Evolutionary conservation across 768 basidiomycete genomes (phyloP), one percentile per base, ranked within the genome.

Genomic region (Infundibulicybe gibba): DNA sequence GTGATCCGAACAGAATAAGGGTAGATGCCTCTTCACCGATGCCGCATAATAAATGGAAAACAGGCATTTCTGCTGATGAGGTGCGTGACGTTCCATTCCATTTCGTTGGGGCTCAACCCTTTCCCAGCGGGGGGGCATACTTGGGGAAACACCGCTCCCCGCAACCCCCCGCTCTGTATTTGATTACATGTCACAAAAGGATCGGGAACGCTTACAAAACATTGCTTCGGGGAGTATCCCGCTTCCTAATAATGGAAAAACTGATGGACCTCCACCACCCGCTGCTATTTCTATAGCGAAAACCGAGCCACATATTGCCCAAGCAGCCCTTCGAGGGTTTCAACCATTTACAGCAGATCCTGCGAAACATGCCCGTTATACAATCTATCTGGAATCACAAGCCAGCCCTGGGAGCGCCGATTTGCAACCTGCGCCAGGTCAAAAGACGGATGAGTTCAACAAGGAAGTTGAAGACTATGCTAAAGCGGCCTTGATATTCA

Each of bases 161-260:
- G 66, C 82, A 3, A 78, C 76, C 12, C 80, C 88, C 2, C 81
- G 82, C 10, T 97, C 95, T 0, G 80, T 99, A 13, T 97, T 95
- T 61, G 94, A 98, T 39, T 98, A 84, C 61, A 81, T 98, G 61
- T 95, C 97, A 0, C 80, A 87, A 53, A 94, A 94, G 57, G 92
- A 95, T 57, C 80, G 83, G 47, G 94, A 97, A 49, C 84, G 94
- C 5, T 75, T 99, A 13, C 75, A 84, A 57, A 75, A 74, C 21
- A 76, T 89, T 20, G 62, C 77, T 11, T 56, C 75, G 6, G 55
- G 64, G 39, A 51, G 47, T 11, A 34, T 32, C 51, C 4, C 31
- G n/a, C 54, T 56, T n/a, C 56, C 59, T n/a, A 55, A 64, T 8
- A 53, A 56, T 12, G 33, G 61, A 5, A 59, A 73, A 12, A 47